Base-by-base conservation (phyloP, 306 rosid species). In the Cicer cuneatum region DNA sequence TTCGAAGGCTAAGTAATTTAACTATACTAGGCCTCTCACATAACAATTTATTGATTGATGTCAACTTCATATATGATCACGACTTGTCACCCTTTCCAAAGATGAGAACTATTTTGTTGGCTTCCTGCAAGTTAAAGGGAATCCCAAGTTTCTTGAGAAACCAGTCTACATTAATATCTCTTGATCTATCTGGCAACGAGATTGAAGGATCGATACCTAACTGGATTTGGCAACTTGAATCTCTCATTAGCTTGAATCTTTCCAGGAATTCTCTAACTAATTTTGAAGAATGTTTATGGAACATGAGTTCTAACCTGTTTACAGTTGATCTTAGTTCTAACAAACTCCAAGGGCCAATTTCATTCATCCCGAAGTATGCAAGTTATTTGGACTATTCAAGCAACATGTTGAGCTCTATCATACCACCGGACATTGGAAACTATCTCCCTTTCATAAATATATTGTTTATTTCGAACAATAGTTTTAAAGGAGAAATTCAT, bases 121-220 rank as follows among this genome's bases (percentile, higher is more conserved):
- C 80, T 8, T 82, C 85, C 1, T 69, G 89, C 14, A 79, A 68
- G 0, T 7, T 91, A 40, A 14, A 4, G 10, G 49, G 0, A 1
- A 48, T 89, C 13, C 92, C 92, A 0, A 0, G 14, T 13, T 88
- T 83, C 78, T 19, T 91, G 58, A 81, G 7, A 73, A 75, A 72
- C 3, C 83, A 69, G 42, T 49, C 89, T 2, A 8, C 0, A 11
- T 64, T 89, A 41, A 0, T 0, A 1, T 0, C 0, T 40, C 74
- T 90, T 9, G 89, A 85, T 75, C 84, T 88, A 5, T 76, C 93
- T 0, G 0, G 2, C 7, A 88, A 90, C 18, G 29, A 24, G 51
- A 78, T 78, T 62, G 51, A 52, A 13, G 82, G 82, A 16, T 1
- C 33, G 2, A 62, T 78, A 51, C 82, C 82, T 7, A 5, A 9